phyloP scores from a whole-genome alignment of 176 grass and related monocot species.

The Raddia guianensis region DNA sequence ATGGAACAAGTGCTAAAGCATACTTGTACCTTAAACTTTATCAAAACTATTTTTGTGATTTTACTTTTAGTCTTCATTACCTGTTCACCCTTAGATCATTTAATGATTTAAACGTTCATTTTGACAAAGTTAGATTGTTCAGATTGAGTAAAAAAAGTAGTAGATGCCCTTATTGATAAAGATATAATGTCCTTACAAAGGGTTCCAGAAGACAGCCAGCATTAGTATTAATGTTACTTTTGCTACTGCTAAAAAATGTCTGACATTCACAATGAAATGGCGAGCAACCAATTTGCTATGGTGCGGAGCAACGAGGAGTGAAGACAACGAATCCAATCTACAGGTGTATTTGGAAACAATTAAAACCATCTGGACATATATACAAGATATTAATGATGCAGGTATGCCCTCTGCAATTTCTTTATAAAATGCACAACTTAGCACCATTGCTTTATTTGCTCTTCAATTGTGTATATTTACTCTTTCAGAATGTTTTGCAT shows the following conservation, averaged over 20 bases:
- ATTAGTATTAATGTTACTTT: not conserved
- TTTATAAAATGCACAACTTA: not conserved
- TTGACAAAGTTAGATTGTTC: not conserved
- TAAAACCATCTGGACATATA: not conserved
- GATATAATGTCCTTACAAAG: not conserved
- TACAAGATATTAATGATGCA: slow-evolving; percentile 6
- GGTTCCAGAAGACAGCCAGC: not conserved
- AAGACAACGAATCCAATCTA: not conserved
- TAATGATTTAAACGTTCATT: not conserved
- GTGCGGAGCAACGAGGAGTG: not conserved
- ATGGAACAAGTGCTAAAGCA: not conserved
- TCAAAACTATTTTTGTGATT: not conserved
- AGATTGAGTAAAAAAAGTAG: not conserved
- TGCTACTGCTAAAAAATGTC: not conserved
- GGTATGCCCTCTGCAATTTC: not conserved
- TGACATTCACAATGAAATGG: slow-evolving; percentile 2
- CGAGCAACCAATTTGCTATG: not conserved
- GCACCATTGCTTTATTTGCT: not conserved
- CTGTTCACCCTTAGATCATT: not conserved
- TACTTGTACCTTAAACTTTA: not conserved
- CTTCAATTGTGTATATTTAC: not conserved
- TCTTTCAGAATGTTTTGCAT: not conserved
- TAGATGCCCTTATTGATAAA: not conserved
- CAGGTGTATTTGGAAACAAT: not conserved
- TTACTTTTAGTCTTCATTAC: not conserved